Percentiles rank a stretch among this genome's conserved stretches.
Evolutionary conservation across 768 basidiomycete species (phyloP).

Genomic region (Suillus plorans): DNA sequence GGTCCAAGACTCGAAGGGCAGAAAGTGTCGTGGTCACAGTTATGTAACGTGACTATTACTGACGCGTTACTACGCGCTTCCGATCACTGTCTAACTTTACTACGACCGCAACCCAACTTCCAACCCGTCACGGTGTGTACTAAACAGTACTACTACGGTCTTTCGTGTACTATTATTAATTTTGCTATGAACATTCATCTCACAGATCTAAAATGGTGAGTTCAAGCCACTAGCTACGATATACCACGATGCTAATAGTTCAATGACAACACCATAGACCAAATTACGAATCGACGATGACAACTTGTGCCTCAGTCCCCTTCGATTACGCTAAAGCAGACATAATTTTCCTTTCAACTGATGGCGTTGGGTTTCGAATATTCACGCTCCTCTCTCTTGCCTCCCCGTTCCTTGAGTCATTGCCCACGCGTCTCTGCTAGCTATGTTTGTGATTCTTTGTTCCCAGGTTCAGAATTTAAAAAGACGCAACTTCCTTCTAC

Average conservation of each 20-base stretch:
- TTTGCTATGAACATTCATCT: neutral
- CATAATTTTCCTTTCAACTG: slow-evolving; percentile 26
- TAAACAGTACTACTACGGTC: neutral
- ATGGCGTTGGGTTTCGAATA: slow-evolving; percentile 30
- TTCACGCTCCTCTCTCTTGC: slow-evolving; percentile 34
- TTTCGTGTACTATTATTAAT: neutral
- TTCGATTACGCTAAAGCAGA: slow-evolving; percentile 23
- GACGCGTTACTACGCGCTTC: neutral
- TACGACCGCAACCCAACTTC: too few relatives aligned
- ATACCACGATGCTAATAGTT: neutral
- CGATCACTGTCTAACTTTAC: too few relatives aligned
- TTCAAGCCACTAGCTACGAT: neutral
- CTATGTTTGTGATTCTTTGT: neutral
- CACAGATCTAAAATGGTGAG: neutral
- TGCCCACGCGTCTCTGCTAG: slow-evolving; percentile 7
- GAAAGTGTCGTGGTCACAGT: neutral
- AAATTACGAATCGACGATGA: neutral
- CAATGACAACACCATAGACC: neutral
- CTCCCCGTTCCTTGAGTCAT: slow-evolving; percentile 33
- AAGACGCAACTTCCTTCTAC: neutral
- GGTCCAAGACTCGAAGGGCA: neutral
- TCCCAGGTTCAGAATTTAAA: neutral
- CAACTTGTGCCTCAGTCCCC: slow-evolving; percentile 6
- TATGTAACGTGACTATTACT: neutral
- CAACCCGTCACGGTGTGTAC: neutral